Evolutionary conservation across 2,329 filamentous ascomycete genomes (phyloP).

Genomic region (Coniella lustricola): DNA sequence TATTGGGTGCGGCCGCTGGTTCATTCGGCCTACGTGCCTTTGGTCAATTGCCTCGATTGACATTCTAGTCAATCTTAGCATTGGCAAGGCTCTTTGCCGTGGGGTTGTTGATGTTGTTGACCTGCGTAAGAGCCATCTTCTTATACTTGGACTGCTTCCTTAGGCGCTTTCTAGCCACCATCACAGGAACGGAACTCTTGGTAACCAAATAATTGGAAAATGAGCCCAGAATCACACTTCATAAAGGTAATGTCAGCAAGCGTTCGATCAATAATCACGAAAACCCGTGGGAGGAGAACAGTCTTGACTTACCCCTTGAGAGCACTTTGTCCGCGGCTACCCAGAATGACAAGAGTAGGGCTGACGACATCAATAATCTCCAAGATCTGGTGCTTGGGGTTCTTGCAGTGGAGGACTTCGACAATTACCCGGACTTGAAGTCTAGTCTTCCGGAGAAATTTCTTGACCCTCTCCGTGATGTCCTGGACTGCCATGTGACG

Average conservation of each 20-base stretch:
- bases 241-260: conserved; percentile 24
- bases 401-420: conserved; percentile 98
- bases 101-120: conserved; percentile 74
- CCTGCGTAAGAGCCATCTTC: conserved; percentile 61
- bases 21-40: not conserved
- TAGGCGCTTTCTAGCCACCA: conserved; percentile 90
- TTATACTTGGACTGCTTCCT: conserved; percentile 81
- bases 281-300: not conserved
- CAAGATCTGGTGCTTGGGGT: conserved; percentile 88
- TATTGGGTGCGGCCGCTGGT: not conserved
- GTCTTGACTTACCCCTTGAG: conserved; percentile 70
- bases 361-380: conserved; percentile 93
- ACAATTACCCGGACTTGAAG: conserved; percentile 90
- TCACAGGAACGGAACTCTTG: conserved; percentile 93
- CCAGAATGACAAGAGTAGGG: conserved; percentile 87
- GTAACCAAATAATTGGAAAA: conserved; percentile 97
- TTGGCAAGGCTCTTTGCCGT: conserved; percentile 58
- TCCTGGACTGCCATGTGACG: conserved; percentile 72
- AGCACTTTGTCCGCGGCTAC: conserved; percentile 82
- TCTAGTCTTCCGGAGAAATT: conserved; percentile 79
- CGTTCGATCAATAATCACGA: not conserved
- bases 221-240: conserved; percentile 83
- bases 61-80: conserved; percentile 64
- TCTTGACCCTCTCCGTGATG: conserved; percentile 79
- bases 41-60: not conserved